A percentile compares a stretch with the other conserved stretches of the same genome.
These are phyloP conservation scores for Pugionium dolabratum DNA, from an alignment of 345 rosid genomes.

Conservation along the genomic window DNA sequence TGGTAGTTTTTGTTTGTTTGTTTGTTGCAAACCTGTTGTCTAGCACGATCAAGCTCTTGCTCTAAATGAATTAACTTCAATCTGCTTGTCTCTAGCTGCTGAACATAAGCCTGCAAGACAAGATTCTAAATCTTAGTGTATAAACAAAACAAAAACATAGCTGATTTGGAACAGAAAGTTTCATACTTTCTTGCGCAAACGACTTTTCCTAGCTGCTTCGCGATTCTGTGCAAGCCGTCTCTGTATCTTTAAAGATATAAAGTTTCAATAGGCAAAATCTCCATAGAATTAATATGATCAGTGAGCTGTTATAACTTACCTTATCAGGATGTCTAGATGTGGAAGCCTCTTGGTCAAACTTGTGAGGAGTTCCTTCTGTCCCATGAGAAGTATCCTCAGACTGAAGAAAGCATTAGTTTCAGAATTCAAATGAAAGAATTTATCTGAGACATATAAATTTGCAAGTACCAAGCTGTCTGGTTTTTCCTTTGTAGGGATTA, in stretches of 20 bases:
- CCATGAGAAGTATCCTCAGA: slow-evolving; percentile 85
- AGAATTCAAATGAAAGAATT: neutral
- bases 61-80: slow-evolving; percentile 81
- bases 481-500: slow-evolving; percentile 54
- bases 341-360: slow-evolving; percentile 76
- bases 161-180: slow-evolving; percentile 9
- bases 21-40: slow-evolving; percentile 63
- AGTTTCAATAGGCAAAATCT: neutral
- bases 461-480: slow-evolving; percentile 66
- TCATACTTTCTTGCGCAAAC: slow-evolving; percentile 85
- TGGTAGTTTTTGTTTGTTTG: neutral
- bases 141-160: neutral
- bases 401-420: slow-evolving; percentile 47
- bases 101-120: slow-evolving; percentile 81
- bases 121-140: slow-evolving; percentile 18
- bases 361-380: slow-evolving; percentile 54
- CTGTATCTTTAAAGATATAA: slow-evolving; percentile 55
- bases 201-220: slow-evolving; percentile 98
- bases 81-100: slow-evolving; percentile 91
- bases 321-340: slow-evolving; percentile 73
- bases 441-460: slow-evolving; percentile 6
- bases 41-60: slow-evolving; percentile 76
- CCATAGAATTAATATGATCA: neutral
- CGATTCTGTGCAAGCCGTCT: slow-evolving; percentile 96
- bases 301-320: slow-evolving; percentile 41